Percentiles rank a stretch among this genome's conserved stretches.
Conservation (phyloP, 2,329 filamentous ascomycete genomes). For the Thelonectria blattea region DNA sequence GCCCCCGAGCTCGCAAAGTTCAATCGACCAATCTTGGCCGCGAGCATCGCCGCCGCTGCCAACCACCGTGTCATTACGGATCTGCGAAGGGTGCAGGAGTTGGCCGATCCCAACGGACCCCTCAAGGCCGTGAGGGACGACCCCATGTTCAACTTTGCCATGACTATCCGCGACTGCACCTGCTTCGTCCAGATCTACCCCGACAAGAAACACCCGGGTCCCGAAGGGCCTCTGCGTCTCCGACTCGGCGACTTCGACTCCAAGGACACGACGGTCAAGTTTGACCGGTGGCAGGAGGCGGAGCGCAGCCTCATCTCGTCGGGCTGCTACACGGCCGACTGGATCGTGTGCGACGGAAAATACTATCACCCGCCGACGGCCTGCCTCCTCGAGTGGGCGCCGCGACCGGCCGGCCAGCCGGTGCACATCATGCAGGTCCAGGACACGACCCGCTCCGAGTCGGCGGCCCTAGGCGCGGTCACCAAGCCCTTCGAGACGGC, state of each 20-base stretch:
- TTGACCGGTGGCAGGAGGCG: constrained; percentile 69
- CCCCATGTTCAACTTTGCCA: constrained; percentile 67
- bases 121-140: constrained; percentile 49
- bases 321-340: constrained; percentile 69
- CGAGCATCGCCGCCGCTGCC: constrained; percentile 38
- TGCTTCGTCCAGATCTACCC: constrained; percentile 68
- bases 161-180: constrained; percentile 83
- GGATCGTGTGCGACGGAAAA: constrained; percentile 42
- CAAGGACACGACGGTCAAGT: constrained; percentile 72
- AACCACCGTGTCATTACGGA: constrained; percentile 45
- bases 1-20: constrained; percentile 41
- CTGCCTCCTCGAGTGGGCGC: constrained; percentile 43
- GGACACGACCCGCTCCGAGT: constrained; percentile 26
- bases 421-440: constrained; percentile 33
- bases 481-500: constrained; percentile 2
- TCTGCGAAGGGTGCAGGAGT: constrained; percentile 47
- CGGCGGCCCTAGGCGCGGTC: constrained; percentile 21
- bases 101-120: constrained; percentile 52
- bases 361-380: constrained; percentile 47
- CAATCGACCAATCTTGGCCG: constrained; percentile 37
- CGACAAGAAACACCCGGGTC: constrained; percentile 22
- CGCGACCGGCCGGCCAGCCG: constrained; percentile 24
- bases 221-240: constrained; percentile 51
- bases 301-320: constrained; percentile 68
- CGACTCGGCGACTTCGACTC: constrained; percentile 79